Conservation (phyloP, 2,329 filamentous ascomycete genomes). For the Colletotrichum aenigma region DNA sequence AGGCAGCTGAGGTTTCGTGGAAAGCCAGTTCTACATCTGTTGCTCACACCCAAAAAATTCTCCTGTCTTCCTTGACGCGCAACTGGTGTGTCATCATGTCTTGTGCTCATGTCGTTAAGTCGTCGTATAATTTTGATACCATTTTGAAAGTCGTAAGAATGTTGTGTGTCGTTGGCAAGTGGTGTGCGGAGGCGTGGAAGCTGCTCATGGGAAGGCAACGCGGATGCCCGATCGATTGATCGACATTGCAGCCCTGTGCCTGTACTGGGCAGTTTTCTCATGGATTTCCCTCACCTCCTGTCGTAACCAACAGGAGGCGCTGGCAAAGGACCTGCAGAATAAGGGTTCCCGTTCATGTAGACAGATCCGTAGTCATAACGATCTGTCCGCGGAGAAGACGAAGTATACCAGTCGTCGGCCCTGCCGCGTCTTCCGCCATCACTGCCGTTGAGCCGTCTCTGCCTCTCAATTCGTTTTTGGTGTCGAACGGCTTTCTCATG, state of each 20-base stretch:
- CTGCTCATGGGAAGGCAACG: neutral
- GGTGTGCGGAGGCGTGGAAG: neutral
- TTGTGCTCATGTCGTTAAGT: neutral
- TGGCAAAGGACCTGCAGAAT: slow-evolving; percentile 43
- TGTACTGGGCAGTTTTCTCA: neutral
- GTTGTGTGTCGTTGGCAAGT: neutral
- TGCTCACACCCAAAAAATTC: neutral
- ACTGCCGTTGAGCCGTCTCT: slow-evolving; percentile 30
- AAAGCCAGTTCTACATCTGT: neutral
- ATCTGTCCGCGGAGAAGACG: slow-evolving; percentile 41
- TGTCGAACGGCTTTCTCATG: slow-evolving; percentile 54
- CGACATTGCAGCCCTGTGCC: neutral
- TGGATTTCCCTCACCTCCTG: slow-evolving; percentile 33
- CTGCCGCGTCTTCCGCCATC: slow-evolving; percentile 39
- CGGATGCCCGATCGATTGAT: neutral
- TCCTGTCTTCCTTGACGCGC: neutral
- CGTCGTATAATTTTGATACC: neutral
- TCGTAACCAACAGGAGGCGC: slow-evolving; percentile 42
- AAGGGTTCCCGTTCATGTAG: slow-evolving; percentile 53
- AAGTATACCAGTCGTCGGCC: slow-evolving; percentile 48
- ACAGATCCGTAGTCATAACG: slow-evolving; percentile 45
- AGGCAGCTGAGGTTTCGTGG: neutral
- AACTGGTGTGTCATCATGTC: neutral
- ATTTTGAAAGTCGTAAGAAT: neutral
- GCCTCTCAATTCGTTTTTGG: slow-evolving; percentile 47